A percentile compares a stretch with the other conserved stretches of the same genome.
Evolutionary conservation across 805 yeast genomes (phyloP).

Genomic region (Jamesozyma hellenica): DNA sequence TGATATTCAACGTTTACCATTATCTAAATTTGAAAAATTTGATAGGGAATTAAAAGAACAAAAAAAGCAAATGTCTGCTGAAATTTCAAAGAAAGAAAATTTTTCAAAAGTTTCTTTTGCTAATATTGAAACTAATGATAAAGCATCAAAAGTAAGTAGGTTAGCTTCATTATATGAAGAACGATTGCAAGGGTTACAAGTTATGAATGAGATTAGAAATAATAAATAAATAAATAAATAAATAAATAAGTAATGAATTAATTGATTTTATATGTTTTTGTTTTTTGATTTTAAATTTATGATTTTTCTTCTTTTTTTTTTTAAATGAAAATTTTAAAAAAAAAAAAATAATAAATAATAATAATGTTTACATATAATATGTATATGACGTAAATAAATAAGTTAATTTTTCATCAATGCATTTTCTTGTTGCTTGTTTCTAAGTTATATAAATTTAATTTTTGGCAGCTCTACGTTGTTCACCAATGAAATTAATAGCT

Average conservation of each 20-base stretch:
- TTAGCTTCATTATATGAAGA: constrained; percentile 58
- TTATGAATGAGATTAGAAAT: constrained; percentile 26
- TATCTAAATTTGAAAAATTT: constrained; percentile 20
- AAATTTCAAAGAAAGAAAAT: constrained; percentile 11
- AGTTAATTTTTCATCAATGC: not conserved
- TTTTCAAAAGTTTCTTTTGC: constrained; percentile 30
- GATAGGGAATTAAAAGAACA: constrained; percentile 20
- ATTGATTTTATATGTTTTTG: no score
- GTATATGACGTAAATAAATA: not conserved
- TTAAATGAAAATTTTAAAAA: no score
- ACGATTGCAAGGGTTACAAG: constrained; percentile 34
- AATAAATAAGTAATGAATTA: no score
- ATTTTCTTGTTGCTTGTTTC: no score
- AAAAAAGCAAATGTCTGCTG: constrained; percentile 5
- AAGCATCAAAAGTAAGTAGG: constrained; percentile 55
- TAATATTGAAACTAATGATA: constrained; percentile 41
- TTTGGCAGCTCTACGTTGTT: constrained; percentile 31
- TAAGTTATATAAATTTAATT: no score
- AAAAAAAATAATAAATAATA: no score
- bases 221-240: constrained; percentile 3
- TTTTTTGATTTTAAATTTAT: no score
- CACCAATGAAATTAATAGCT: constrained; percentile 86
- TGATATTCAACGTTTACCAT: not conserved
- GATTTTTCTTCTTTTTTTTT: no score
- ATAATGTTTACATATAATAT: no score